Evolutionary conservation across 331 rosid genomes (phyloP), one percentile per base, ranked within the genome.

Genomic region (Phaseolus coccineus): DNA sequence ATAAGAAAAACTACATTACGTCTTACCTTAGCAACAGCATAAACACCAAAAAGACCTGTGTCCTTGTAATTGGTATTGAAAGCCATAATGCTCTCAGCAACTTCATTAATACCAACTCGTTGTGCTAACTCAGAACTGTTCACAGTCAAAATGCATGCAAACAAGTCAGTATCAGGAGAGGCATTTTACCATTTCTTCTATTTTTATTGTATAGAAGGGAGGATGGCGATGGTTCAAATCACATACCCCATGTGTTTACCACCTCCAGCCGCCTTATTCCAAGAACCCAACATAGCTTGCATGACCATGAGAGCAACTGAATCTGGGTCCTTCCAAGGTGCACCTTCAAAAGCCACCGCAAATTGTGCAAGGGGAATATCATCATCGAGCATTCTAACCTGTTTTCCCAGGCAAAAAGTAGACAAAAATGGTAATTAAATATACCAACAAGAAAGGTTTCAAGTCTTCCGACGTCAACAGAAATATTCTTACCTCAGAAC

Each of bases 241-340:
- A 59, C 66, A 87, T 79, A 93, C 98, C 98, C 97, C 98, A 93
- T 90, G 86, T 96, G 99, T 83, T 93, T 93, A 90, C 94, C 99
- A 69, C 98, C 96, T 35, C 91, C 94, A 6, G 94, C 91, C 42
- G 81, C 84, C 84, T 96, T 96, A 77, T 90, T 96, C 98, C 98
- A 96, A 22, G 99, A 91, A 24, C 98, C 99, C 85, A 96, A 53
- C 98, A 96, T 89, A 22, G 99, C 94, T 28, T 96, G 99, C 97
- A 96, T 96, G 82, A 96, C 99, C 99, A 91, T 96, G 69, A 96
- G 82, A 51, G 97, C 77, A 83, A 93, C 86, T 59, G 98, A 96
- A 81, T 96, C 98, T 25, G 99, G 99, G 85, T 96, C 99, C 48
- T 93, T 93, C 99, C 99, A 93, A n/a, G 97, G 83, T 63, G 98